Percentiles rank a stretch among this genome's conserved stretches.
phyloP scores from a whole-genome alignment of 2,329 filamentous ascomycete species.

The Mycogone perniciosa region DNA sequence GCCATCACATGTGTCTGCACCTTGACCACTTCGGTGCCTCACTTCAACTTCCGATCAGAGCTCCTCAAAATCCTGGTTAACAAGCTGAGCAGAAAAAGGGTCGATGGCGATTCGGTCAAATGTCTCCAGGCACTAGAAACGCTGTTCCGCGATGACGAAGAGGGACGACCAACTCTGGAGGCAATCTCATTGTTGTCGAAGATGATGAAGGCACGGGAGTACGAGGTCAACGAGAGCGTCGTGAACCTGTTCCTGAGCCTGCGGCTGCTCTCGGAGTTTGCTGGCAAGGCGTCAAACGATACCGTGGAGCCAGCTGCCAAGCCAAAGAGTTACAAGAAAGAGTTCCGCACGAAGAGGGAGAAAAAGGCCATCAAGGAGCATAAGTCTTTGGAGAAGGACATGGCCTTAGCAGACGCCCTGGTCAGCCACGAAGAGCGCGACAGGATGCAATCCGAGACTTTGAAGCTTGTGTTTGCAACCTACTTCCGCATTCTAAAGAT shows the following conservation, averaged over 20 bases:
- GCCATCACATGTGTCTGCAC: slow-evolving; percentile 83
- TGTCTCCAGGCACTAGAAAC: slow-evolving; percentile 73
- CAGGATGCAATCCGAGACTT: slow-evolving; percentile 86
- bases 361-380: slow-evolving; percentile 80
- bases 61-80: slow-evolving; percentile 80
- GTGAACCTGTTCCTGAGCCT: slow-evolving; percentile 88
- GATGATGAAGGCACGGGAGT: slow-evolving; percentile 90
- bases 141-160: slow-evolving; percentile 80
- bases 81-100: slow-evolving; percentile 66
- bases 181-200: slow-evolving; percentile 78
- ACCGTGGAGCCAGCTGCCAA: slow-evolving; percentile 55
- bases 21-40: slow-evolving; percentile 73
- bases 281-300: slow-evolving; percentile 74
- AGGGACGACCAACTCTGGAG: slow-evolving; percentile 82
- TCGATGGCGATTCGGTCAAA: slow-evolving; percentile 70
- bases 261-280: slow-evolving; percentile 80
- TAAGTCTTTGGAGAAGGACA: slow-evolving; percentile 84
- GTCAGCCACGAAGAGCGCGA: slow-evolving; percentile 91
- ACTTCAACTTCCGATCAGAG: slow-evolving; percentile 94
- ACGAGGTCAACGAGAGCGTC: slow-evolving; percentile 74
- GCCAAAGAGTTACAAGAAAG: slow-evolving; percentile 59
- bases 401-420: slow-evolving; percentile 83
- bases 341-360: slow-evolving; percentile 83
- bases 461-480: slow-evolving; percentile 90
- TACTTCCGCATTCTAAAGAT: slow-evolving; percentile 94